phyloP scores from a whole-genome alignment of 345 rosid genomes.

The Populus alba region DNA sequence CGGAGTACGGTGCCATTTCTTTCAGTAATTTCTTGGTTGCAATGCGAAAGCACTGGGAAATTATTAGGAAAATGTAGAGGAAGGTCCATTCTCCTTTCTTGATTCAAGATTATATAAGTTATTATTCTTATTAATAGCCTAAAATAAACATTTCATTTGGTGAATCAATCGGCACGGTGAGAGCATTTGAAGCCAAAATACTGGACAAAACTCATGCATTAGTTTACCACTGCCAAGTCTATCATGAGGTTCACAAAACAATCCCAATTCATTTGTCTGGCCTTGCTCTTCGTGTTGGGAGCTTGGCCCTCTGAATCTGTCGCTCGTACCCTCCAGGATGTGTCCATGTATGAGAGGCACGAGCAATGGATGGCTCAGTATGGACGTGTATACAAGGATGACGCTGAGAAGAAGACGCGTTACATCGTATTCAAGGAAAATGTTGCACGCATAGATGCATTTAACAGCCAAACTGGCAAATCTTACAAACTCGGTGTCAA shows the following conservation, averaged over 20 bases:
- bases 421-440: conserved; percentile 11
- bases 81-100: neutral
- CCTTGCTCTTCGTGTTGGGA: conserved; percentile 1
- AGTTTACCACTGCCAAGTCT: neutral
- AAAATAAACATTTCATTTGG: neutral
- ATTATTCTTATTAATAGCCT: too few species aligned
- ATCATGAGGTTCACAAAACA: neutral
- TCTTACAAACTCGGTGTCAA: conserved; percentile 9
- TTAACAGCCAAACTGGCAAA: neutral
- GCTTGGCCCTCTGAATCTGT: conserved; percentile 1
- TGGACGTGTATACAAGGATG: conserved; percentile 14
- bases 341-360: neutral
- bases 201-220: neutral
- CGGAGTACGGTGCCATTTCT: neutral
- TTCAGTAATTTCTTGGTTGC: neutral
- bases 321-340: conserved; percentile 1
- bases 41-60: neutral
- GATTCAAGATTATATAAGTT: neutral
- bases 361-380: conserved; percentile 1
- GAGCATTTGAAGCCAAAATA: neutral
- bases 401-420: conserved; percentile 5
- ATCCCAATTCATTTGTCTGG: neutral
- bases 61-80: neutral
- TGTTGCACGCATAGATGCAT: neutral
- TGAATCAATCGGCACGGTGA: conserved; percentile 1